phyloP scores from a whole-genome alignment of 177 flowering plant species.

The Vitis hybrid region DNA sequence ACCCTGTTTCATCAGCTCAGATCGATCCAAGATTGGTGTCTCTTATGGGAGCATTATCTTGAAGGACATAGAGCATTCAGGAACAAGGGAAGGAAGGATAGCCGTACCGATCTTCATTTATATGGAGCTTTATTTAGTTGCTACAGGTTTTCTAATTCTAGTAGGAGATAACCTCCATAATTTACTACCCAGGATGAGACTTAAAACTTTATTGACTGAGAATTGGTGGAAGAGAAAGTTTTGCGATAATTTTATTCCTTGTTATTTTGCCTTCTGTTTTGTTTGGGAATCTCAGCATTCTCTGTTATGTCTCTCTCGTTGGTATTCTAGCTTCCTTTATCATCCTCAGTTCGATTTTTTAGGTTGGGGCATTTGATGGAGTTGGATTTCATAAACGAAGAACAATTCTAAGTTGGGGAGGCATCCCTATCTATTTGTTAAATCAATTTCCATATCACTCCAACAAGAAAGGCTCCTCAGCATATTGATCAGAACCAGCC shows the following conservation, averaged over 20 bases:
- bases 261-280: constrained; percentile 40
- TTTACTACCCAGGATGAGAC: constrained; percentile 34
- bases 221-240: constrained; percentile 42
- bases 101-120: constrained; percentile 32
- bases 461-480: constrained; percentile 20
- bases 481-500: constrained; percentile 26
- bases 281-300: constrained; percentile 47
- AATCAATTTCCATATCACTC: constrained; percentile 16
- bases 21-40: too few species aligned
- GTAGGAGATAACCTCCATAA: constrained; percentile 60
- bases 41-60: too few species aligned
- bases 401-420: constrained; percentile 33
- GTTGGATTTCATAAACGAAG: constrained; percentile 45
- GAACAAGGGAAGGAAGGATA: constrained; percentile 31
- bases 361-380: constrained; percentile 48
- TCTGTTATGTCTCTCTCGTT: constrained; percentile 60
- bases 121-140: constrained; percentile 46
- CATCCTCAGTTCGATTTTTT: constrained; percentile 41
- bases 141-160: constrained; percentile 48
- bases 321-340: constrained; percentile 56
- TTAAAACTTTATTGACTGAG: constrained; percentile 25
- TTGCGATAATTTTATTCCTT: constrained; percentile 47
- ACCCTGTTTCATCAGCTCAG: too few species aligned
- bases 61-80: constrained; percentile 38
- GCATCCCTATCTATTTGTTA: constrained; percentile 57